A percentile compares a stretch with the other conserved stretches of the same genome.
Evolutionary conservation across 2,329 filamentous ascomycete genomes (phyloP).

Genomic region (Aspergillus sp.): DNA sequence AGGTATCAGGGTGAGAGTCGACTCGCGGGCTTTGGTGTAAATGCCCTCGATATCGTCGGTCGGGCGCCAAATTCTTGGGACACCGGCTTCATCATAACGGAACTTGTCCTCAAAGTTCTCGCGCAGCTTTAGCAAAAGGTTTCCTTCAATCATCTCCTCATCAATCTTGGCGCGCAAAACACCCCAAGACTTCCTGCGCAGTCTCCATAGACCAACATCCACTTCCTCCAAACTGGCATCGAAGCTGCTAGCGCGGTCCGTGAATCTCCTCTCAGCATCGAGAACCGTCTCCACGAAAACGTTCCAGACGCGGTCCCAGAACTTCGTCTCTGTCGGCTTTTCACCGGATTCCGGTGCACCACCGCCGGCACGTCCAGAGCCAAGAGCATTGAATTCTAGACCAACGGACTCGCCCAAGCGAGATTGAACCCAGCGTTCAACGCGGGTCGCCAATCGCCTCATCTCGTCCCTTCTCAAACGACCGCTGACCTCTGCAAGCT

Average conservation of each 20-base stretch:
- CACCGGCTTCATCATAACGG: slow-evolving; percentile 91
- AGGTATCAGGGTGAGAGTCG: slow-evolving; percentile 86
- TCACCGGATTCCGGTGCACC: slow-evolving; percentile 78
- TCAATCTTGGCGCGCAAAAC: slow-evolving; percentile 88
- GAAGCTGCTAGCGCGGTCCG: slow-evolving; percentile 86
- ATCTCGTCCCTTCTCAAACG: slow-evolving; percentile 92
- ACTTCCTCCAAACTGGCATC: slow-evolving; percentile 90
- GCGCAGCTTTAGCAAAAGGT: slow-evolving; percentile 87
- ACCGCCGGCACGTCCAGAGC: slow-evolving; percentile 78
- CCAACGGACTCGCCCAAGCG: slow-evolving; percentile 84
- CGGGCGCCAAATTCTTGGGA: slow-evolving; percentile 94
- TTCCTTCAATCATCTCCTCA: slow-evolving; percentile 97
- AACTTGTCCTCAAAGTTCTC: slow-evolving; percentile 99
- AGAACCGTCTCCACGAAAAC: slow-evolving; percentile 79
- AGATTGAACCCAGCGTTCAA: slow-evolving; percentile 91
- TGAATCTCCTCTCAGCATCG: slow-evolving; percentile 82
- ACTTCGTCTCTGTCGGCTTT: slow-evolving; percentile 74
- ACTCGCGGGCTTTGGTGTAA: slow-evolving; percentile 89
- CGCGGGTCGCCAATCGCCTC: slow-evolving; percentile 82
- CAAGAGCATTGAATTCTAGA: slow-evolving; percentile 93
- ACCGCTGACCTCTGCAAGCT: slow-evolving; percentile 83
- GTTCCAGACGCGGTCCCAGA: slow-evolving; percentile 95
- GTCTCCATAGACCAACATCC: slow-evolving; percentile 85
- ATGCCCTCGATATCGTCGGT: slow-evolving; percentile 95
- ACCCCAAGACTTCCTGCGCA: slow-evolving; percentile 92